A percentile compares a stretch with the other conserved stretches of the same genome.
Evolutionary conservation across 2,329 filamentous ascomycete species (phyloP).

Genomic region (Neonectria punicea): DNA sequence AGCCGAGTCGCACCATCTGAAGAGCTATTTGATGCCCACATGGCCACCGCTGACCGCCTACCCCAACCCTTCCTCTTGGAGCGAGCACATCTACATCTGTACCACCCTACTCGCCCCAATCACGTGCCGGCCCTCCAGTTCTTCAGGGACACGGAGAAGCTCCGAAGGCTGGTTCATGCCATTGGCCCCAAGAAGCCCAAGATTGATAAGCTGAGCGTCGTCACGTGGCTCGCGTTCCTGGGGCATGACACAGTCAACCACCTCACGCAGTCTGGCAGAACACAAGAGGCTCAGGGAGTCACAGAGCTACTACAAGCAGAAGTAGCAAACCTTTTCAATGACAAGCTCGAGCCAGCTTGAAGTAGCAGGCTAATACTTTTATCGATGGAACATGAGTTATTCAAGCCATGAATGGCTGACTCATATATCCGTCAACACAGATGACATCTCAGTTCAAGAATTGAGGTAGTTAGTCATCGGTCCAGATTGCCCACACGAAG

Average conservation of each 20-base stretch:
- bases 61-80: conserved; percentile 53
- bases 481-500: background rate
- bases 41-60: conserved; percentile 57
- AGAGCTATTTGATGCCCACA: conserved; percentile 63
- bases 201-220: conserved; percentile 43
- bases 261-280: conserved; percentile 53
- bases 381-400: background rate
- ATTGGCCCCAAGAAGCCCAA: conserved; percentile 42
- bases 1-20: conserved; percentile 57
- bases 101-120: conserved; percentile 64
- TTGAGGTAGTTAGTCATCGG: background rate
- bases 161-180: conserved; percentile 43
- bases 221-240: conserved; percentile 53
- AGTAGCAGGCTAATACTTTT: background rate
- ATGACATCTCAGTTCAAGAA: background rate
- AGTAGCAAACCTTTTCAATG: conserved; percentile 45
- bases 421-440: background rate
- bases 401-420: no score
- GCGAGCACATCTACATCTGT: conserved; percentile 63
- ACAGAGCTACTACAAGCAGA: conserved; percentile 51
- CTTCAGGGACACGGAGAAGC: conserved; percentile 49
- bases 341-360: conserved; percentile 38
- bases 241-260: conserved; percentile 60
- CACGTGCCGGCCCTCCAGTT: conserved; percentile 59
- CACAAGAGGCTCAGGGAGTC: conserved; percentile 54